Evolutionary conservation across 352 stramenopile genomes (phyloP), one percentile per base, ranked within the genome.

Genomic region (Phytopythium montanum): DNA sequence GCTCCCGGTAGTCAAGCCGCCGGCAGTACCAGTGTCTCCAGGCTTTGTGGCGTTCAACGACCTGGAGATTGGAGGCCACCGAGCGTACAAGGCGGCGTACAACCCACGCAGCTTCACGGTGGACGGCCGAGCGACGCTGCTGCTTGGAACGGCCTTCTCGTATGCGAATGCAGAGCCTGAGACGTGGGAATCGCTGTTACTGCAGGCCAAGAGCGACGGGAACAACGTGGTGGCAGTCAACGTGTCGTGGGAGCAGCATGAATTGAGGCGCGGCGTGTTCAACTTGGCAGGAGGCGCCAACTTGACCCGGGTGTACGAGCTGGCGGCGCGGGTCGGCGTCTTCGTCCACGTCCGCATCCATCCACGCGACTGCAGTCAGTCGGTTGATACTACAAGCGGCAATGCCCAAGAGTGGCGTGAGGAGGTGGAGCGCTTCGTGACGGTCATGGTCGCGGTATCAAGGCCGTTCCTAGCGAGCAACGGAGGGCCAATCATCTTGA

Each of bases 151-250:
- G 5, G 89, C 76, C n/a, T 83, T 92, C 42, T 76, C 87, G 57
- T 89, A 90, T 60, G 59, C 74, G 29, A 65, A 75, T 21, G 88
- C 73, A 55, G 79, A 76, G 36, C 60, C 61, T 0, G 70, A 45
- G 1, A 80, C 80, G 66, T 92, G 80, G 83, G 64, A 80, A 52
- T 60, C 81, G 41, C 41, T 88, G 34, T 59, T 92, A 38, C 64
- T 64, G 54, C 83, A 86, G 52, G 80, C 78, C 56, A 87, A 87
- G 60, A 68, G 79, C 56, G 83, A 90, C 59, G 79, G 83, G 42
- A 70, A 88, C n/a, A 92, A 92, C 59, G 73, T 87, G 41, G 54
- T 92, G 16, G 73, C 88, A 41, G 70, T 92, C 60, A 80, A 92
- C 66, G 68, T 92, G 12, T 81, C 84, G 51, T 92, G 83, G 83